Percentiles rank a stretch among this genome's conserved stretches.
phyloP scores from a whole-genome alignment of 331 rosid genomes.

The Cydonia oblonga region DNA sequence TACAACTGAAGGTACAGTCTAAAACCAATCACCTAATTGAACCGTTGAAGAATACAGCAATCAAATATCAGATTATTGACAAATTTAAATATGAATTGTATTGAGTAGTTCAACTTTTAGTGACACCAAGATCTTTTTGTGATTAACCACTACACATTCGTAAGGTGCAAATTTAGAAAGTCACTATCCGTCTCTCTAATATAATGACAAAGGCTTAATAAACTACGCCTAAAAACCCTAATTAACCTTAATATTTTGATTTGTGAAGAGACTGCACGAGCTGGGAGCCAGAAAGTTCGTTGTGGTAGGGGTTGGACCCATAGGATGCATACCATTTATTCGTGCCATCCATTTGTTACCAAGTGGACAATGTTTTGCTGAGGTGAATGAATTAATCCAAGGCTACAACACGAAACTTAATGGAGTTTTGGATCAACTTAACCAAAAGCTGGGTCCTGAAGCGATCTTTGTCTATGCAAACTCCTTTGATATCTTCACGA shows the following conservation, averaged over 20 bases:
- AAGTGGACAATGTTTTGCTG: conserved; percentile 20
- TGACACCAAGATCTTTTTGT: neutral
- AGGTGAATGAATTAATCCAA: conserved; percentile 30
- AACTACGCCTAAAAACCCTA: neutral
- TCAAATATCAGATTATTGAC: neutral
- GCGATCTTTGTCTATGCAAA: conserved; percentile 35
- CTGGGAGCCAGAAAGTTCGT: conserved; percentile 42
- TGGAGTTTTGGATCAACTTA: conserved; percentile 18
- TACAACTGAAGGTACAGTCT: conserved; percentile 31
- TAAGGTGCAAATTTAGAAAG: too few relatives aligned
- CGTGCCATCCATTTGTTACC: conserved; percentile 19
- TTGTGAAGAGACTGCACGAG: conserved; percentile 26
- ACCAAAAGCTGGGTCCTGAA: conserved; percentile 27
- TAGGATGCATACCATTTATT: conserved; percentile 50
- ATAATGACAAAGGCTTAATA: neutral
- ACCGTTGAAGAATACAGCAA: neutral
- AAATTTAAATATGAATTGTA: neutral
- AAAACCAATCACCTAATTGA: neutral
- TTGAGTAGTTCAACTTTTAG: neutral
- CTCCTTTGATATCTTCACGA: conserved; percentile 30
- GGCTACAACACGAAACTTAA: conserved; percentile 30
- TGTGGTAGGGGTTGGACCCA: conserved; percentile 47
- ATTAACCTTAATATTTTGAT: neutral
- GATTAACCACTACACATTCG: neutral
- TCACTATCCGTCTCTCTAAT: neutral